Base-by-base conservation (phyloP, 2,329 filamentous ascomycete genomes). In the Penicillium thymicola region DNA sequence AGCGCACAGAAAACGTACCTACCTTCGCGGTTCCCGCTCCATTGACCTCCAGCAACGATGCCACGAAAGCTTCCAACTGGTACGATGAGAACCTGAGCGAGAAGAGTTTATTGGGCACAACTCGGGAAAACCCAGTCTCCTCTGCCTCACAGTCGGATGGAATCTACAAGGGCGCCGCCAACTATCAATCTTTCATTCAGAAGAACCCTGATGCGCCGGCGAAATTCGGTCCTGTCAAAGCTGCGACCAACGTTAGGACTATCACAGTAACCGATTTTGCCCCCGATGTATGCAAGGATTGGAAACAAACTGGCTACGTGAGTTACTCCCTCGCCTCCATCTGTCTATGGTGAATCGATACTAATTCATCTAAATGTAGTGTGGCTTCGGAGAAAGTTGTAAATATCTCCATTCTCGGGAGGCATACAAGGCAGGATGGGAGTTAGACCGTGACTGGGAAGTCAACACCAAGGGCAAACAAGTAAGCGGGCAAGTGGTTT, bases 281-380 rank as follows among this genome's bases (percentile, higher is more conserved):
- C 0, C 91, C 93, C 0, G 93, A 97, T 64, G 89, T 96, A 0
- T 99, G 94, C 76, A 97, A 97, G 73, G 94, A 97, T 70, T 94
- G 90, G 75, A 93, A 93, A 65, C 83, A 89, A 67, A 94, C 87
- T 0, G 88, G 88, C 0, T 88, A 54, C 28, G 57, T 61, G 41
- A 52, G 54, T 59, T 14, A 23, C 1, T n/a, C 42, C 18, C 30
- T 45, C 34, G 7, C 18, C 27, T 60, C 10, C 4, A 23, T 85
- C 69, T 88, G 84, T 64, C 84, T 81, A 10, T 28, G 5, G 6
- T 25, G 23, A 18, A 34, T 42, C 82, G 79, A 55, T 77, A 78
- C 55, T 55, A 79, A 81, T 64, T 80, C 77, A 64, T 50, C 14
- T 45, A 18, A 14, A 34, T 23, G 14, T 16, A 51, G 48, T 51